These are phyloP conservation scores for Bothriochloa decipiens DNA, from an alignment of 176 grass and related monocot species.

Conservation along the genomic window DNA sequence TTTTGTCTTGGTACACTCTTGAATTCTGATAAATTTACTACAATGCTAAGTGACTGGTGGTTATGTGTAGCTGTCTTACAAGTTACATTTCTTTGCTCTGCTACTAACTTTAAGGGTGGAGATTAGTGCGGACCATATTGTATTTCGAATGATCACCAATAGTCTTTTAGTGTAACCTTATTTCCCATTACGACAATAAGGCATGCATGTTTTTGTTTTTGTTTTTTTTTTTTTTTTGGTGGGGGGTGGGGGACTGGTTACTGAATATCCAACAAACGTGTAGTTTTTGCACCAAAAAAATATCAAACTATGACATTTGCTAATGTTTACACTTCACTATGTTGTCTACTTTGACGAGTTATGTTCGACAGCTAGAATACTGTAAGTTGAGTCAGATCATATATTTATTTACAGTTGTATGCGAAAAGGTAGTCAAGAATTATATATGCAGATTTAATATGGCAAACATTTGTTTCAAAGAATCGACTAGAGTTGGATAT, in stretches of 20 bases:
- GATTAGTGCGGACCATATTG: background rate
- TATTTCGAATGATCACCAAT: background rate
- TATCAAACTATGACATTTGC: background rate
- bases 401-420: conserved; percentile 7
- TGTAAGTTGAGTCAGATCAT: no score
- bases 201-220: no score
- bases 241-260: no score
- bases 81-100: conserved; percentile 22
- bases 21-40: conserved; percentile 9
- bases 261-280: background rate
- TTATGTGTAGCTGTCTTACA: background rate
- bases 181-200: background rate
- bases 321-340: background rate
- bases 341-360: background rate
- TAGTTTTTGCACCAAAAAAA: background rate
- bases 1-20: conserved; percentile 35
- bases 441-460: background rate
- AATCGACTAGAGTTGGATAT: background rate
- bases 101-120: conserved; percentile 3
- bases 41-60: conserved; percentile 12
- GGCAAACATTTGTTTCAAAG: background rate
- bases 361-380: no score
- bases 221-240: no score
- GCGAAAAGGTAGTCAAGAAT: background rate
- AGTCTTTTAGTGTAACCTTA: background rate